phyloP scores from a whole-genome alignment of 257 asterid species.

The Solanum lignicaule region DNA sequence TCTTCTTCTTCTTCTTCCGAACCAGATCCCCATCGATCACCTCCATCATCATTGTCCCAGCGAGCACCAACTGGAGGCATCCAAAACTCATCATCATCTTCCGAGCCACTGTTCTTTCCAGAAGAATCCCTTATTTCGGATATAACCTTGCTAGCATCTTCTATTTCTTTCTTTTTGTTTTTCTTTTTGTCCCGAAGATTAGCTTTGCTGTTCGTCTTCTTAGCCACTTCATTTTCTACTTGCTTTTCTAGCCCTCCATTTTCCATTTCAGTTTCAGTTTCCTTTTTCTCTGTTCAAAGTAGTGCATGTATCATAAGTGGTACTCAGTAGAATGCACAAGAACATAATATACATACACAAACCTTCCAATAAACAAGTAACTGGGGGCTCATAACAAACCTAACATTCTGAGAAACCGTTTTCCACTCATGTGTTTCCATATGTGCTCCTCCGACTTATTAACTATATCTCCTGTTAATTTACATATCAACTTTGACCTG shows the following conservation, averaged over 20 bases:
- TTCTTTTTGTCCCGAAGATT: conserved; percentile 20
- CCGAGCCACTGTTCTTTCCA: conserved; percentile 37
- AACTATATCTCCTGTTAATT: conserved; percentile 60
- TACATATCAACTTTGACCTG: conserved; percentile 73
- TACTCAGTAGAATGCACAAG: background rate
- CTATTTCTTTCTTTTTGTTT: conserved; percentile 23
- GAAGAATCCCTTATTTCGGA: conserved; percentile 43
- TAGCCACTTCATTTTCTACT: conserved; percentile 22
- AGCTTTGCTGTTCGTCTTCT: conserved; percentile 14
- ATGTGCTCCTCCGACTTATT: conserved; percentile 91
- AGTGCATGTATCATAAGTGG: background rate
- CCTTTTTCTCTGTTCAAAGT: conserved; percentile 54
- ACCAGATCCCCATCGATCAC: conserved; percentile 74
- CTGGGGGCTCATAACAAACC: conserved; percentile 34
- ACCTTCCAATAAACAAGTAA: background rate
- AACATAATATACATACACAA: background rate
- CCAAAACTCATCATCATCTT: conserved; percentile 67
- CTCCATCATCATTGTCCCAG: conserved; percentile 92
- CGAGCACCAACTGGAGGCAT: conserved; percentile 86
- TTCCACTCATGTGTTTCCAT: conserved; percentile 97
- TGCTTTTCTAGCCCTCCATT: conserved; percentile 19
- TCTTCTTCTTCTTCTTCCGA: conserved; percentile 46
- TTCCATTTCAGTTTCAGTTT: conserved; percentile 30
- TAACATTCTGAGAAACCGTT: conserved; percentile 72
- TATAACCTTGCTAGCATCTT: conserved; percentile 27